Base-by-base conservation (phyloP, 1,284 basidiomycete species). In the Fomitopsis pinicola region DNA sequence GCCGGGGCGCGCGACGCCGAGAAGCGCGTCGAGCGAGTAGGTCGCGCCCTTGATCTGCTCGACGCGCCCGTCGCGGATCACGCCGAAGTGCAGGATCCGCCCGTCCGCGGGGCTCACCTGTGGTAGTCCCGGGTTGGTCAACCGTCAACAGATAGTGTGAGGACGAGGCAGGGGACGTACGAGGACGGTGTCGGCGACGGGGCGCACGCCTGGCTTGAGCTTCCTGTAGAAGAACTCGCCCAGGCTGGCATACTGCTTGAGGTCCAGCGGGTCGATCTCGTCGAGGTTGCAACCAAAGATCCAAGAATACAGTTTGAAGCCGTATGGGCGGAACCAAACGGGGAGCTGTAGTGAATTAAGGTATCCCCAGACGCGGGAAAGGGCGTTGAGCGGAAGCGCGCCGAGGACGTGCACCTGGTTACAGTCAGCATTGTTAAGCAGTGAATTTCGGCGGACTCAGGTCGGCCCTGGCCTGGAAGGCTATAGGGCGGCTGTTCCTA, bases 11-110 rank as follows among this genome's bases (percentile, higher is more conserved):
- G 89, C 87, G 33, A 90, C 83, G 42, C 94, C 94, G 9, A 98
- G 86, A 0, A 99, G 81, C 0, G 96, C 95, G 66, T 97, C 92
- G 28, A 99, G 84, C 7, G 95, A 97, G 72, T 98, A 98, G 0
- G 95, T 98, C 66, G 97, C 89, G 17, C 97, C 97, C 76, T 99
- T 99, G 71, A 99, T 95, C 77, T 98, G 96, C 73, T 98, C 96
- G 48, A 99, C 94, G 35, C 87, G 86, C 48, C 89, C 85, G 64
- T 89, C 87, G 58, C 84, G 77, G 66, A 99, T 93, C 2, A 87
- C 87, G 30, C 97, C 97, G 68, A 96, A 95, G 73, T 99, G 97
- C 42, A 99, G 80, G 2, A 99, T 85, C 1, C 82, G 90, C 10
- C 97, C 97, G 69, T 99, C 97, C 0, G 97, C 95, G 0, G 97